Evolutionary conservation across 2,329 filamentous ascomycete genomes (phyloP).

Genomic region (Coccinonectria pachysandricola): DNA sequence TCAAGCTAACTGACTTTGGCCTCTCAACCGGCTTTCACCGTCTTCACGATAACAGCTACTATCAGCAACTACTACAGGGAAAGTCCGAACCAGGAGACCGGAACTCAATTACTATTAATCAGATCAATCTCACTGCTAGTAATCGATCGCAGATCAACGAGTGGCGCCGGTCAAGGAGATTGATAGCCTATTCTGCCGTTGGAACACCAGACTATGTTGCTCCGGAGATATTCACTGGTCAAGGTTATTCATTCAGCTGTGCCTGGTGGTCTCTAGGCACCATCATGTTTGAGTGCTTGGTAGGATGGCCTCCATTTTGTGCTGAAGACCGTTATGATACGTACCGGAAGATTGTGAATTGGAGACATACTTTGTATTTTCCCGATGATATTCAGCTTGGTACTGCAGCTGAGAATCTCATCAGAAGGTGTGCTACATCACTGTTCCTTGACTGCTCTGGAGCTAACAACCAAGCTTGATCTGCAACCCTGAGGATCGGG

Average conservation of each 20-base stretch:
- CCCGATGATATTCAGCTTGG: constrained; percentile 88
- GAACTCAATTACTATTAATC: constrained; percentile 90
- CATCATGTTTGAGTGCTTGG: constrained; percentile 98
- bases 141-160: constrained; percentile 98
- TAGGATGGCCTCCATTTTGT: constrained; percentile 98
- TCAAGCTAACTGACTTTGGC: constrained; percentile 97
- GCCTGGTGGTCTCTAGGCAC: constrained; percentile 99
- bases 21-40: constrained; percentile 97
- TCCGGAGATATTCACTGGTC: constrained; percentile 92
- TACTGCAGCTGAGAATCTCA: constrained; percentile 80
- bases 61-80: constrained; percentile 87
- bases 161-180: constrained; percentile 88
- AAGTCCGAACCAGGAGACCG: constrained; percentile 67
- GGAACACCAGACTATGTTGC: constrained; percentile 98
- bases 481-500: constrained; percentile 84
- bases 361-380: constrained; percentile 92
- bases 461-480: constrained; percentile 54
- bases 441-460: constrained; percentile 6
- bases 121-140: constrained; percentile 95
- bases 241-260: constrained; percentile 92
- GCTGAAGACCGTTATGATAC: constrained; percentile 96
- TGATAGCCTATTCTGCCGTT: constrained; percentile 97
- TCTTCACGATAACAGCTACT: constrained; percentile 95
- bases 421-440: constrained; percentile 59
- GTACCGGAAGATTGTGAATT: constrained; percentile 98